phyloP scores from a whole-genome alignment of 2,329 filamentous ascomycete genomes.

The Amauroascus niger region DNA sequence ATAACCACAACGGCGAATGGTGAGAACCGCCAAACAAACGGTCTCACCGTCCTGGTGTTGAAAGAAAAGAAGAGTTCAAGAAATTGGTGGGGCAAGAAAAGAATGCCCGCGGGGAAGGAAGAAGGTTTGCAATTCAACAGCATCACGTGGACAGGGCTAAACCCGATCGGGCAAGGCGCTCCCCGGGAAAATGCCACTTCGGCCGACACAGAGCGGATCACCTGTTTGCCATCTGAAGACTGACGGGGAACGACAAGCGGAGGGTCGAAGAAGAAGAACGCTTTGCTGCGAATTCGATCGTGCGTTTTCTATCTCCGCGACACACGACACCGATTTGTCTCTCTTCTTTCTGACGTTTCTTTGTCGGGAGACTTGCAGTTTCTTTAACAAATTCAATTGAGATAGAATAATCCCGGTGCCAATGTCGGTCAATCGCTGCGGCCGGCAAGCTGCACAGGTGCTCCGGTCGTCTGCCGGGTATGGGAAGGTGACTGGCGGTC shows the following conservation, averaged over 20 bases:
- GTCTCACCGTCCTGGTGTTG: conserved; percentile 63
- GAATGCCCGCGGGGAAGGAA: conserved; percentile 19
- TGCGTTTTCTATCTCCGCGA: background rate
- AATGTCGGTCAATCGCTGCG: conserved; percentile 33
- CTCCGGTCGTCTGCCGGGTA: conserved; percentile 28
- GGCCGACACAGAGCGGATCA: conserved; percentile 2
- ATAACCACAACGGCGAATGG: conserved; percentile 42
- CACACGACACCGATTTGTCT: background rate
- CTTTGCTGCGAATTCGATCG: background rate
- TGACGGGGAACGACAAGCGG: background rate
- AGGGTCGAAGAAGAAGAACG: background rate
- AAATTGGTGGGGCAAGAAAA: conserved; percentile 15
- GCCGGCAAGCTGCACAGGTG: conserved; percentile 27
- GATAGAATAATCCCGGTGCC: background rate
- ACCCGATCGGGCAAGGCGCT: background rate
- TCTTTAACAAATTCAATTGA: background rate
- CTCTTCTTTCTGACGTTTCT: background rate
- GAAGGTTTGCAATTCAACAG: conserved; percentile 9
- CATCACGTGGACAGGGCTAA: conserved; percentile 14
- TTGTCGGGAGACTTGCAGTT: no score
- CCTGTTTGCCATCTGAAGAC: background rate
- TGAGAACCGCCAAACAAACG: conserved; percentile 47
- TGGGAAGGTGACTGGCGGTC: conserved; percentile 20
- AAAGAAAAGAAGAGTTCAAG: conserved; percentile 44
- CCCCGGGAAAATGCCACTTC: conserved; percentile 8